A percentile compares a stretch with the other conserved stretches of the same genome.
phyloP scores from a whole-genome alignment of 805 yeast species.

The Tetrapisispora fleetii region DNA sequence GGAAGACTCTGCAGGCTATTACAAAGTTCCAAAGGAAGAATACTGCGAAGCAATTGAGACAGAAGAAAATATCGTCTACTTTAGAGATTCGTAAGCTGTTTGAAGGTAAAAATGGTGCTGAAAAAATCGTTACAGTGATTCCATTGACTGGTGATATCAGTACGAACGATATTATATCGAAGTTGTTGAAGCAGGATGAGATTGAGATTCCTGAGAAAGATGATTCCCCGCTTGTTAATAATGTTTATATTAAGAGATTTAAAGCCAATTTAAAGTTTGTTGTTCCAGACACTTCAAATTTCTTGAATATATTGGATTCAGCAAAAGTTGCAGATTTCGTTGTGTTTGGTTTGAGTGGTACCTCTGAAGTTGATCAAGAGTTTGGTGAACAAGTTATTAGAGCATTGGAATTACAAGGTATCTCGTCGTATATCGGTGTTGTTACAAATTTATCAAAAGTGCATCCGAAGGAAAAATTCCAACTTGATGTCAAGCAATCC shows the following conservation, averaged over 20 bases:
- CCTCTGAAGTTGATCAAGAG: conserved; percentile 65
- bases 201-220: conserved; percentile 24
- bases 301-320: conserved; percentile 69
- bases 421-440: conserved; percentile 70
- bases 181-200: conserved; percentile 34
- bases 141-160: conserved; percentile 69
- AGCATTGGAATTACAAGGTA: conserved; percentile 86
- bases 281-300: conserved; percentile 58
- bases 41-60: conserved; percentile 64
- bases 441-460: conserved; percentile 61
- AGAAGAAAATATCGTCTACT: conserved; percentile 54
- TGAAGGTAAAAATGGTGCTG: conserved; percentile 72
- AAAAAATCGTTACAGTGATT: conserved; percentile 71
- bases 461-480: conserved; percentile 67
- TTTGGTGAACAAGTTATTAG: conserved; percentile 86
- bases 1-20: conserved; percentile 25
- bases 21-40: conserved; percentile 68
- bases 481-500: conserved; percentile 56
- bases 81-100: conserved; percentile 57
- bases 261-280: conserved; percentile 64
- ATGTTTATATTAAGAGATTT: conserved; percentile 51
- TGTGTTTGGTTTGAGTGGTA: conserved; percentile 80
- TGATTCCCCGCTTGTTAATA: conserved; percentile 39
- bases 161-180: conserved; percentile 43
- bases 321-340: conserved; percentile 86